These are phyloP conservation scores for Rhodofomes roseus DNA, from an alignment of 1,284 basidiomycete genomes.

Conservation along the genomic window DNA sequence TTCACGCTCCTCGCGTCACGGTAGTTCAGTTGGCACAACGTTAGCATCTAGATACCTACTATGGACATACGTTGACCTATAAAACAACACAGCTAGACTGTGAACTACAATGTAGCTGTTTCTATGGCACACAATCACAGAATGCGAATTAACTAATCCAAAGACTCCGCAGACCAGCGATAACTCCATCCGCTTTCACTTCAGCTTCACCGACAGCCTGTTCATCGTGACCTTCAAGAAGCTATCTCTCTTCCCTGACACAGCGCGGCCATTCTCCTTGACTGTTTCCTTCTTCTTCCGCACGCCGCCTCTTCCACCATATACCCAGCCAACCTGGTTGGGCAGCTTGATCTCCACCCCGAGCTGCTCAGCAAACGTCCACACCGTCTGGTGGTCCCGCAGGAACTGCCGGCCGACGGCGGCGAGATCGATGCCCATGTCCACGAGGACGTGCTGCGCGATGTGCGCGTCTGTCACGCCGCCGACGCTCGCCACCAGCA, in stretches of 20 bases:
- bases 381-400: constrained; percentile 23
- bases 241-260: background rate
- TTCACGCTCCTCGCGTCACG: no score
- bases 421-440: background rate
- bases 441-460: constrained; percentile 56
- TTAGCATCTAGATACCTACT: no score
- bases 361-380: constrained; percentile 44
- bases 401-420: background rate
- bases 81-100: no score
- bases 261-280: background rate
- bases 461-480: constrained; percentile 50
- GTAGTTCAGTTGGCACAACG: no score
- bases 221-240: background rate
- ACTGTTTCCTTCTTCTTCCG: background rate
- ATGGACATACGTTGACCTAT: no score
- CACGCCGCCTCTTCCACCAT: constrained; percentile 17
- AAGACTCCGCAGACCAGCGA: no score
- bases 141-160: no score
- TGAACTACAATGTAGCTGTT: no score
- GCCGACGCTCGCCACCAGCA: constrained; percentile 54
- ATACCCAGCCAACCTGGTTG: constrained; percentile 45
- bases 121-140: no score
- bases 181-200: no score
- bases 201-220: background rate
- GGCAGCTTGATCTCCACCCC: constrained; percentile 38